Conservation (phyloP, 345 rosid species). For the Hibiscus tridactylites region DNA sequence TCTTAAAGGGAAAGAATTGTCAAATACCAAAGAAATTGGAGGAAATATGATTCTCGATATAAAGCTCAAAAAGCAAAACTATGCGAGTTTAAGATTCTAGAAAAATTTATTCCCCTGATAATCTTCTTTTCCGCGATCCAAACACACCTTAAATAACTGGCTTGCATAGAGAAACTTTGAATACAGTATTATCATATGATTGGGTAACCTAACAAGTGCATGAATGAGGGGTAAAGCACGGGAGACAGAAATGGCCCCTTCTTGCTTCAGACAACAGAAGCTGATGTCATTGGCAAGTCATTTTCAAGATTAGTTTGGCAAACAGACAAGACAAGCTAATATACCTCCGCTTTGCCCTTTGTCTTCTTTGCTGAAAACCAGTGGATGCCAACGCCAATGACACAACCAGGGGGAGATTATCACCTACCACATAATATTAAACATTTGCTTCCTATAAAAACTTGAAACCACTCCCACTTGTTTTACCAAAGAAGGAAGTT, state of each 20-base stretch:
- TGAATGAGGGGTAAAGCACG: background rate
- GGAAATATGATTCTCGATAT: no score
- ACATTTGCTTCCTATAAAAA: background rate
- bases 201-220: background rate
- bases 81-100: no score
- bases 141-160: no score
- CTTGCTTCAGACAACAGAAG: background rate
- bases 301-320: constrained; percentile 15
- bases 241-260: constrained; percentile 15
- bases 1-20: no score
- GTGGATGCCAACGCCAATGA: constrained; percentile 8
- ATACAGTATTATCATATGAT: no score
- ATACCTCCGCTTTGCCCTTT: background rate
- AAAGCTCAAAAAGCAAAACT: no score
- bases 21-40: no score
- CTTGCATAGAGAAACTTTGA: background rate
- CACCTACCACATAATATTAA: constrained; percentile 19
- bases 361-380: constrained; percentile 14
- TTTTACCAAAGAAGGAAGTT: background rate
- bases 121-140: no score
- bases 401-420: constrained; percentile 12
- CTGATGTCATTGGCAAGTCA: constrained; percentile 19
- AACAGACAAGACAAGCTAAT: constrained; percentile 16
- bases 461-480: background rate
- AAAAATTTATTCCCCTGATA: no score